Evolutionary conservation across 352 stramenopile species (phyloP).

Genomic region (Globisporangium recalcitrans): DNA sequence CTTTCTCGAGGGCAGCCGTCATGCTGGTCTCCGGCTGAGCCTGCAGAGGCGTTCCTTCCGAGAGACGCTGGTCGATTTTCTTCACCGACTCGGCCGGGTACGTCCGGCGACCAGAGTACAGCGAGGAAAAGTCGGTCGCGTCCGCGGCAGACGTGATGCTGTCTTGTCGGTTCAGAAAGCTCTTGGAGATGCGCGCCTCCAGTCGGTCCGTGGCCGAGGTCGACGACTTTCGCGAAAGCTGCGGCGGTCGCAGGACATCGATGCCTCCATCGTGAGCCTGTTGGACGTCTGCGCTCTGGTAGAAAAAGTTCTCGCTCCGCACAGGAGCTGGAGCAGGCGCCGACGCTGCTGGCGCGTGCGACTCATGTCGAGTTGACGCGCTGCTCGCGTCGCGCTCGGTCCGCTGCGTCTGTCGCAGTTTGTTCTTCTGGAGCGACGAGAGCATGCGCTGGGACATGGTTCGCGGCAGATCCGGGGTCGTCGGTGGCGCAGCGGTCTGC

Average conservation of each 20-base stretch:
- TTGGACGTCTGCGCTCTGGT: background rate
- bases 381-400: background rate
- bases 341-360: background rate
- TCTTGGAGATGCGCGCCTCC: slow-evolving; percentile 65
- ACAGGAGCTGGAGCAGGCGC: background rate
- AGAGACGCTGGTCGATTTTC: slow-evolving; percentile 40
- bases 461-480: slow-evolving; percentile 13
- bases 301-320: slow-evolving; percentile 15
- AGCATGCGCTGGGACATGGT: slow-evolving; percentile 69
- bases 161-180: slow-evolving; percentile 30
- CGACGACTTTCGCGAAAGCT: slow-evolving; percentile 23
- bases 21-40: slow-evolving; percentile 31
- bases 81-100: slow-evolving; percentile 59
- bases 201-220: slow-evolving; percentile 47
- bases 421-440: slow-evolving; percentile 39
- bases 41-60: slow-evolving; percentile 21
- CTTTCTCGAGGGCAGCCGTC: slow-evolving; percentile 28
- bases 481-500: background rate
- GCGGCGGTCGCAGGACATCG: slow-evolving; percentile 19
- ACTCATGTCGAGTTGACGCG: background rate
- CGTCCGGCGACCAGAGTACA: slow-evolving; percentile 62
- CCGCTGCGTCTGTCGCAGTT: slow-evolving; percentile 19
- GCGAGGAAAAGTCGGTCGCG: slow-evolving; percentile 30
- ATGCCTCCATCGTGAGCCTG: background rate
- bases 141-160: slow-evolving; percentile 24